Evolutionary conservation across 768 basidiomycete species (phyloP), one percentile per base, ranked within the genome.

Genomic region (Cystofilobasidium bisporidii): DNA sequence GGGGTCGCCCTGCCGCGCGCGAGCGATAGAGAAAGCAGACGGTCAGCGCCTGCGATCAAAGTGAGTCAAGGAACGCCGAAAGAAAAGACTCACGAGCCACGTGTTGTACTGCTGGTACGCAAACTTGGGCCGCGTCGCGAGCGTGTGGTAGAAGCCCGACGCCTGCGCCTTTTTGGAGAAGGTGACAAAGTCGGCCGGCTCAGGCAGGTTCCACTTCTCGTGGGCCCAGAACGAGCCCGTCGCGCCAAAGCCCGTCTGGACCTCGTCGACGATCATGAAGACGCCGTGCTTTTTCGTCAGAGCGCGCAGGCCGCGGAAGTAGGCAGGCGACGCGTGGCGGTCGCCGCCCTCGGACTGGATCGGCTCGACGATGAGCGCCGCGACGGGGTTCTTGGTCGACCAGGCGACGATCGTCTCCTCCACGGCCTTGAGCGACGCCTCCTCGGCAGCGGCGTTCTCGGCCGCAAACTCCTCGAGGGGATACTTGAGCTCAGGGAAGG

Each of bases 171-270:
- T 64, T 50, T 64, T 71, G 17, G 69, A 72, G 70, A 80, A 80
- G 15, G 80, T 78, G 15, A 80, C 77, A 68, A 80, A 79, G 70
- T 80, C 80, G 38, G 79, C 76, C 11, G 72, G 72, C 43, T 72
- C 71, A 57, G 33, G 53, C 40, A 79, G 68, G 15, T 70, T 73
- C 80, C 80, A 80, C 63, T 79, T 75, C 62, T 80, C 79, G 72
- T 79, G 78, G 6, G 79, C 79, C 80, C 80, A 80, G 73, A 80
- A 79, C 26, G 71, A 72, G 12, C 80, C 80, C 0, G 80, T 80
- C 0, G 79, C 79, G 36, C 79, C 80, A 22, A 79, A 76, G 24
- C 80, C 80, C 18, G 80, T 80, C 66, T 80, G 80, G 0, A 79
- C 79, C 70, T 76, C 74, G 68, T 76, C 77, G 59, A 79, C 78